Evolutionary conservation across 2,329 filamentous ascomycete genomes (phyloP).

Genomic region (Sarocladiaceae sp.): DNA sequence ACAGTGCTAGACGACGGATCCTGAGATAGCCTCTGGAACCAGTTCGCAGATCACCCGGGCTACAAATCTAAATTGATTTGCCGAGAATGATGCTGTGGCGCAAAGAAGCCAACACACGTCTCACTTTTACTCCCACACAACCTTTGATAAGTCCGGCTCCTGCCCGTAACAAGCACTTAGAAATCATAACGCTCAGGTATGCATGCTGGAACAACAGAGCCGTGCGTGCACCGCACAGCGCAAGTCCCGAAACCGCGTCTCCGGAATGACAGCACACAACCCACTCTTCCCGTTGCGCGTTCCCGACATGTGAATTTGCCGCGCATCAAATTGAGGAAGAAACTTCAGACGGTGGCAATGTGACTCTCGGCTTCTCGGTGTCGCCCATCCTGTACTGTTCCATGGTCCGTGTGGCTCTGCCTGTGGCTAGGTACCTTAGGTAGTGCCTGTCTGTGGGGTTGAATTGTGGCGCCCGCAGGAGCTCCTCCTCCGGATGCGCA

Average conservation of each 20-base stretch:
- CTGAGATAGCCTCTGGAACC: too few species aligned
- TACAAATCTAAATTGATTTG: background rate
- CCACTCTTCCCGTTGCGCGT: background rate
- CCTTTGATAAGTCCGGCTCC: too few species aligned
- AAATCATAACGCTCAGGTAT: too few species aligned
- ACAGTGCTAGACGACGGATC: too few species aligned
- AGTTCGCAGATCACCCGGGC: too few species aligned
- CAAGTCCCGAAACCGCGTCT: background rate
- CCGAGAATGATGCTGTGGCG: conserved; percentile 3
- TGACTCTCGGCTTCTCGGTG: background rate
- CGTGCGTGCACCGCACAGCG: too few species aligned
- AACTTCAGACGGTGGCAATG: background rate
- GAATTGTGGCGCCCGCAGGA: background rate
- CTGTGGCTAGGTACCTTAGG: too few species aligned
- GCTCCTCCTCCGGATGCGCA: background rate
- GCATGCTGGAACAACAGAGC: background rate
- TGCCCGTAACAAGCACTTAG: too few species aligned
- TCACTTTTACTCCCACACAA: too few species aligned
- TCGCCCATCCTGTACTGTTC: too few species aligned
- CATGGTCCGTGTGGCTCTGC: too few species aligned
- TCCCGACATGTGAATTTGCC: background rate
- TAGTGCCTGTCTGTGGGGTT: too few species aligned
- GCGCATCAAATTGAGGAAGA: background rate
- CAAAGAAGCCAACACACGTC: background rate
- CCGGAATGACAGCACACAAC: background rate